Evolutionary conservation across 306 rosid genomes (phyloP), one percentile per base, ranked within the genome.

Genomic region (Macrotyloma uniflorum): DNA sequence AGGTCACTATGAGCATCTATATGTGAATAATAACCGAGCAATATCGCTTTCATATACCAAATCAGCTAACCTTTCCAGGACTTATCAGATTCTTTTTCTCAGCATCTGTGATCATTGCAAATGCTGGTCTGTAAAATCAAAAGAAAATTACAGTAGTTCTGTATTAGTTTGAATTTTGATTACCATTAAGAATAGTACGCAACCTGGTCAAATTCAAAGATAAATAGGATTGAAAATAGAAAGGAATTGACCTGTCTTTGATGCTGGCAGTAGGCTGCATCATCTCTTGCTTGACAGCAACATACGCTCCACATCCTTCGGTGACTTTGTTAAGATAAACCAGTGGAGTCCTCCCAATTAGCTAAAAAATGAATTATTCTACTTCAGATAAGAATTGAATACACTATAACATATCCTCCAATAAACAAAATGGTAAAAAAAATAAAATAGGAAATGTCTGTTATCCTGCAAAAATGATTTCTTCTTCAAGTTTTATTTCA

Each of bases 261-360:
- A 95, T 82, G 88, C 98, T 95, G 49, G 98, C 35, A 67, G 98
- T 95, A 38, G 98, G 98, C 61, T 95, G 98, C 92, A 92, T 88
- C 98, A 95, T 95, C 85, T 92, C 98, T 88, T 92, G 98, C 93
- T 95, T 95, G 16, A 58, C 98, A 86, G 98, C 98, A 77, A 95
- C 82, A 78, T 88, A 93, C 59, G 93, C 98, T 80, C 96, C 98
- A 85, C 98, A 95, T 67, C 96, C 98, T 75, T 95, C 93, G 22
- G 86, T 91, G 55, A 95, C 98, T 92, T 95, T 91, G 91, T 92
- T 95, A 8, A 95, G 97, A 80, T 85, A 95, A 32, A 87, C 98
- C 11, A 95, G 61, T 15, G 98, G 98, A 38, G 98, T 95, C 73
- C 88, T 91, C 51, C 98, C 98, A 85, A 95, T 86, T 5, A 95